Evolutionary conservation across 2,329 filamentous ascomycete species (phyloP).

Genomic region (Microascus cirrosus): DNA sequence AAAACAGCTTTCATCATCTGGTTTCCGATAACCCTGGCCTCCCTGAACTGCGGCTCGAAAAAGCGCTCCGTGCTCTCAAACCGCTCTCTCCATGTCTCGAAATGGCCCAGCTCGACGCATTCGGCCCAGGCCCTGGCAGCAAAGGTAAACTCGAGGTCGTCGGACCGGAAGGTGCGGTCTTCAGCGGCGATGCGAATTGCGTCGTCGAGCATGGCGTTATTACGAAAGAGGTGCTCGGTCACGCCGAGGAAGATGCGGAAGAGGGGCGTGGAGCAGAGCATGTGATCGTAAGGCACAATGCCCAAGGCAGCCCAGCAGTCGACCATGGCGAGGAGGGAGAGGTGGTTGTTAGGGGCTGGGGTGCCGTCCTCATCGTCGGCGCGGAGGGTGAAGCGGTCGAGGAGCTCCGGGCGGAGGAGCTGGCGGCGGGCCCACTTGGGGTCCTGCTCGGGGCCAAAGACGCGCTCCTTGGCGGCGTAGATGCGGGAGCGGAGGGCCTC

Average conservation of each 20-base stretch:
- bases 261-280: slow-evolving; percentile 96
- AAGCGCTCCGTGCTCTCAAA: slow-evolving; percentile 86
- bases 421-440: slow-evolving; percentile 50
- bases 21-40: slow-evolving; percentile 80
- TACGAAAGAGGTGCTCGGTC: slow-evolving; percentile 91
- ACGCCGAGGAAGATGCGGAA: slow-evolving; percentile 96
- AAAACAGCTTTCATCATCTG: slow-evolving; percentile 96
- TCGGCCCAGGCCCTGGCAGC: slow-evolving; percentile 93
- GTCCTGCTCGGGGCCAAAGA: slow-evolving; percentile 62
- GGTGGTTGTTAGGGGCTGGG: slow-evolving; percentile 79
- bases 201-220: slow-evolving; percentile 68
- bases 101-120: slow-evolving; percentile 82
- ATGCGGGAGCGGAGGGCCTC: slow-evolving; percentile 66
- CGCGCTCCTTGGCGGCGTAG: slow-evolving; percentile 51
- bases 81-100: slow-evolving; percentile 83
- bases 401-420: slow-evolving; percentile 69
- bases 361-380: slow-evolving; percentile 28
- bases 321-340: slow-evolving; percentile 89
- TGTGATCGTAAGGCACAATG: slow-evolving; percentile 96
- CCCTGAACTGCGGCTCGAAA: slow-evolving; percentile 81
- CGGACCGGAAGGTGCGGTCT: slow-evolving; percentile 84
- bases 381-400: slow-evolving; percentile 82
- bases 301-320: slow-evolving; percentile 94
- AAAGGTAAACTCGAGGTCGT: slow-evolving; percentile 96
- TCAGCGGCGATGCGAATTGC: slow-evolving; percentile 76